phyloP scores from a whole-genome alignment of 352 stramenopile genomes.

The Globisporangium heterothallicum region DNA sequence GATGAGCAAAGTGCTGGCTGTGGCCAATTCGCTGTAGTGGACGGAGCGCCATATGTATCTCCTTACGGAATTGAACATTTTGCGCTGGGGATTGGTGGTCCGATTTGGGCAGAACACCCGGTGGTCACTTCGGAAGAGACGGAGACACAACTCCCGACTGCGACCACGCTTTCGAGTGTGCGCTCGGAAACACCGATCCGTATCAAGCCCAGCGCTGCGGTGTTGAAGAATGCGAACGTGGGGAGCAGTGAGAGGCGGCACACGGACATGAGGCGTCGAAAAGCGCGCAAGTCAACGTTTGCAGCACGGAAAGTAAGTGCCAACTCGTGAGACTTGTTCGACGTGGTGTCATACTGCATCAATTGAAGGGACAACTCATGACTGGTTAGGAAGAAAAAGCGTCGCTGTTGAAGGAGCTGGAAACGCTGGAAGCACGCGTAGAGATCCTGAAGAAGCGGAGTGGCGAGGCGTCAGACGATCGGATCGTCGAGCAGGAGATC shows the following conservation, averaged over 20 bases:
- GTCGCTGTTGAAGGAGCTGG: not conserved
- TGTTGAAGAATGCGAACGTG: not conserved
- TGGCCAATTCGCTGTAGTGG: too few relatives aligned
- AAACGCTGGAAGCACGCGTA: not conserved
- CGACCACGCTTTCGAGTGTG: not conserved
- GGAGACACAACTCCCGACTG: not conserved
- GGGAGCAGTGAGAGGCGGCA: not conserved
- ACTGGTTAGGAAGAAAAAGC: conserved; percentile 6
- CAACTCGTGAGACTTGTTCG: not conserved
- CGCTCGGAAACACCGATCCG: not conserved
- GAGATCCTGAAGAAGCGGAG: not conserved
- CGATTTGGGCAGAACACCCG: too few relatives aligned
- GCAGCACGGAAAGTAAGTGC: not conserved
- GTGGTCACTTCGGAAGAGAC: not conserved
- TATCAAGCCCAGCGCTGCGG: not conserved
- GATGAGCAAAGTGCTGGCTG: too few relatives aligned
- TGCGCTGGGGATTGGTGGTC: too few relatives aligned
- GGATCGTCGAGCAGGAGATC: not conserved
- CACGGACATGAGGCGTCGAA: not conserved
- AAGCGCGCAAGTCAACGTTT: not conserved
- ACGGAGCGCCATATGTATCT: too few relatives aligned
- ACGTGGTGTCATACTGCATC: not conserved
- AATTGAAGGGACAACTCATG: not conserved
- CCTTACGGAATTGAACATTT: not conserved
- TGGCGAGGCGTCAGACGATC: not conserved